Evolutionary conservation across 192 early-diverging fungal species (phyloP).

Genomic region (Gigaspora rosea): DNA sequence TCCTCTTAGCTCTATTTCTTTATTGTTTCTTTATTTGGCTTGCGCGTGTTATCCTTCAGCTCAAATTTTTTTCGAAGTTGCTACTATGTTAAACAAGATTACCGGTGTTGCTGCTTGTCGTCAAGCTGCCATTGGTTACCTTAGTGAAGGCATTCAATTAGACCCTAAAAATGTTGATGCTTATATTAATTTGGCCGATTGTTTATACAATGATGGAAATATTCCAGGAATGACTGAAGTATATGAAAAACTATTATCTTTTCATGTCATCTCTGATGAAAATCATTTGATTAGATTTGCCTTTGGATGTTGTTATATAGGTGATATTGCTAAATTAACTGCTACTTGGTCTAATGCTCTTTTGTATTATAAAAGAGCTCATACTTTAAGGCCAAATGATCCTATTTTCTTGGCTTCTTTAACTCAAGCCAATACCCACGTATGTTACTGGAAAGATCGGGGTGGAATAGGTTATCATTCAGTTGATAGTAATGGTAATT

Average conservation of each 20-base stretch:
- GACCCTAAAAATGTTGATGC: no score
- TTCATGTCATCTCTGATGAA: not conserved
- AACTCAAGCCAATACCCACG: not conserved
- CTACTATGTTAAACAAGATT: not conserved
- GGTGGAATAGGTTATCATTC: constrained; percentile 58
- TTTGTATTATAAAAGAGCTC: not conserved
- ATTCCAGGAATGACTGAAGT: not conserved
- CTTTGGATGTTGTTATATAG: not conserved
- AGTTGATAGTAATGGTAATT: constrained; percentile 38
- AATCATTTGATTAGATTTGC: not conserved
- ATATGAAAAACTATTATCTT: not conserved
- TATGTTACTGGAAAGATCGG: constrained; percentile 85
- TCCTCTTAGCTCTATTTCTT: not conserved
- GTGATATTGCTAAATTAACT: not conserved
- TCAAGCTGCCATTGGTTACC: not conserved
- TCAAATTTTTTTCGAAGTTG: not conserved
- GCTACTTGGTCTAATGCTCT: not conserved
- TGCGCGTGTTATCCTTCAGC: not conserved
- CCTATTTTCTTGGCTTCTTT: not conserved
- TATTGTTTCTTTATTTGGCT: not conserved
- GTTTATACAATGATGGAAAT: no score
- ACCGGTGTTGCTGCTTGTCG: not conserved
- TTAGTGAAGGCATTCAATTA: not conserved
- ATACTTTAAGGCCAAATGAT: not conserved
- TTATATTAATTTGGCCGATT: no score